phyloP scores from a whole-genome alignment of 2,329 filamentous ascomycete species.

The Knufia petricola region DNA sequence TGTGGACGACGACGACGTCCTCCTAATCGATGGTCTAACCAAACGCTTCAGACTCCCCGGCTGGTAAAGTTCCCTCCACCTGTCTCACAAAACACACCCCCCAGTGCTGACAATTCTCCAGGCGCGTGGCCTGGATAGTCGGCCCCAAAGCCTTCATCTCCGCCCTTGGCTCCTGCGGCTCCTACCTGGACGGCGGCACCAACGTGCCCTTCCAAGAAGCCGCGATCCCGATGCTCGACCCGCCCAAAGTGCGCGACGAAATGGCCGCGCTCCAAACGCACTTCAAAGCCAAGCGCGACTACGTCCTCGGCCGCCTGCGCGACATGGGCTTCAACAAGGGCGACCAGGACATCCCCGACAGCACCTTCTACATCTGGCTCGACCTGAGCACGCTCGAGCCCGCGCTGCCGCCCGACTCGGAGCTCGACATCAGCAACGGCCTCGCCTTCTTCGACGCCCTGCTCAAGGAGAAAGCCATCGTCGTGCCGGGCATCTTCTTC shows the following conservation, averaged over 20 bases:
- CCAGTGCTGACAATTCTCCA: too few species aligned
- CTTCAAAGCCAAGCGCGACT: slow-evolving; percentile 90
- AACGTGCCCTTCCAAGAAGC: slow-evolving; percentile 95
- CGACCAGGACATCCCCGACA: slow-evolving; percentile 76
- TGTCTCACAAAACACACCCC: too few species aligned
- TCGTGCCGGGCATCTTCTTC: slow-evolving; percentile 96
- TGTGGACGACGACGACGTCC: slow-evolving; percentile 79
- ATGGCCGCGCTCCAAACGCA: slow-evolving; percentile 84
- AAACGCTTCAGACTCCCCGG: slow-evolving; percentile 94
- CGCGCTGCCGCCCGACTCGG: slow-evolving; percentile 48
- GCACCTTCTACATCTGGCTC: slow-evolving; percentile 87
- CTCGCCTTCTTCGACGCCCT: slow-evolving; percentile 96
- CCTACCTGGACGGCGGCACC: slow-evolving; percentile 87
- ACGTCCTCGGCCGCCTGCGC: slow-evolving; percentile 66
- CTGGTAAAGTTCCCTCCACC: too few species aligned
- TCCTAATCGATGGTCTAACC: slow-evolving; percentile 90
- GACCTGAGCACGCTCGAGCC: slow-evolving; percentile 43
- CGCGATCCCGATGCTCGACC: slow-evolving; percentile 86
- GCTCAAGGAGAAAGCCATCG: slow-evolving; percentile 86
- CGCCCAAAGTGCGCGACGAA: slow-evolving; percentile 65
- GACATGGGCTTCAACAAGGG: slow-evolving; percentile 65
- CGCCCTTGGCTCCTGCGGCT: slow-evolving; percentile 84
- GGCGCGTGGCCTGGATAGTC: slow-evolving; percentile 77
- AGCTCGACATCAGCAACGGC: slow-evolving; percentile 71
- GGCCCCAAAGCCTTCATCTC: slow-evolving; percentile 91